A percentile compares a stretch with the other conserved stretches of the same genome.
Conservation (phyloP, 441 rosid genomes). For the Pelargonium cotyledonis region DNA sequence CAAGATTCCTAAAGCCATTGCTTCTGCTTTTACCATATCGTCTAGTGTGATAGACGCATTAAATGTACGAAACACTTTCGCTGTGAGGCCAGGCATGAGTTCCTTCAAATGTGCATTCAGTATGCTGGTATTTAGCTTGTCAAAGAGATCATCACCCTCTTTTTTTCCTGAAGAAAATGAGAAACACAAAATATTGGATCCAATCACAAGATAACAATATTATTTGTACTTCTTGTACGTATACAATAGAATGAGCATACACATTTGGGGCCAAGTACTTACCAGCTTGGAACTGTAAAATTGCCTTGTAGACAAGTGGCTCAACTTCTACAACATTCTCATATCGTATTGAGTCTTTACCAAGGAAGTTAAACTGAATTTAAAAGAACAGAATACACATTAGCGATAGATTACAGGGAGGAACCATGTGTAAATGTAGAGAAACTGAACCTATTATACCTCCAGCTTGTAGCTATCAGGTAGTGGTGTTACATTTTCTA, state of each 20-base stretch:
- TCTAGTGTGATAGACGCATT: constrained; percentile 96
- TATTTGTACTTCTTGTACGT: constrained; percentile 1
- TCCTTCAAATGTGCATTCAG: constrained; percentile 94
- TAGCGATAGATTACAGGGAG: constrained; percentile 11
- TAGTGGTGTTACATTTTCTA: constrained; percentile 86
- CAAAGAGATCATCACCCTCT: constrained; percentile 73
- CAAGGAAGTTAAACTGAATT: constrained; percentile 96
- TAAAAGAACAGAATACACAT: constrained; percentile 17
- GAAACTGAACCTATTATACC: constrained; percentile 35
- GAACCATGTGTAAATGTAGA: not conserved
- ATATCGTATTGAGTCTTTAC: constrained; percentile 97
- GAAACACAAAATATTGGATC: constrained; percentile 12
- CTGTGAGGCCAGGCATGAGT: constrained; percentile 98
- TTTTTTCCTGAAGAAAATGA: constrained; percentile 50
- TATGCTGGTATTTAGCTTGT: constrained; percentile 77
- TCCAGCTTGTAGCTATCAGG: constrained; percentile 69
- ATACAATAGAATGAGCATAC: not conserved
- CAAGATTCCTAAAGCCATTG: constrained; percentile 4
- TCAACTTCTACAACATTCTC: constrained; percentile 92
- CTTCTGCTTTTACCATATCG: constrained; percentile 53
- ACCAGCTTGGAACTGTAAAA: constrained; percentile 80
- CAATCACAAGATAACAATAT: constrained; percentile 1
- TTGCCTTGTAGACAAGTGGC: constrained; percentile 85
- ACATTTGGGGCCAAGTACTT: constrained; percentile 19
- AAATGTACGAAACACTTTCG: constrained; percentile 97